A percentile compares a stretch with the other conserved stretches of the same genome.
Evolutionary conservation across 305 asterid genomes (phyloP).

Genomic region (Fraxinus dipetala): DNA sequence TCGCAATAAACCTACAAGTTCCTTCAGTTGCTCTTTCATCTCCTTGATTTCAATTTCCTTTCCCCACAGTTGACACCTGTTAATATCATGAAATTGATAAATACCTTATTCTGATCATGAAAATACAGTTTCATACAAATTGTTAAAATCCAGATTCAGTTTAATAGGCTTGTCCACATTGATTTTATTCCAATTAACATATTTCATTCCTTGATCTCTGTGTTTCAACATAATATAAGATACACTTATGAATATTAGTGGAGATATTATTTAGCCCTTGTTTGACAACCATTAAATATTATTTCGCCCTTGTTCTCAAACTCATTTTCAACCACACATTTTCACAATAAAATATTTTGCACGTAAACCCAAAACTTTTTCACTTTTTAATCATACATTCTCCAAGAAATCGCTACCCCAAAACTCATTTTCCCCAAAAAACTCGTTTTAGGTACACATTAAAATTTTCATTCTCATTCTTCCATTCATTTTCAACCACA

Average conservation of each 20-base stretch:
- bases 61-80: conserved; percentile 92
- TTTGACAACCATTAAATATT: not conserved
- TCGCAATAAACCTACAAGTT: conserved; percentile 71
- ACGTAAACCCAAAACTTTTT: not conserved
- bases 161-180: not conserved
- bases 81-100: conserved; percentile 18
- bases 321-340: not conserved
- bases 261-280: not conserved
- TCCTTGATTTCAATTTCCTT: conserved; percentile 82
- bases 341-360: not conserved
- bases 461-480: no score
- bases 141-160: not conserved
- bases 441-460: no score
- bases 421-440: not conserved
- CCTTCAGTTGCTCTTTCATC: conserved; percentile 93
- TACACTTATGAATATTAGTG: not conserved
- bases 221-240: not conserved
- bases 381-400: not conserved
- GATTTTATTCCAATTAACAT: not conserved
- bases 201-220: not conserved
- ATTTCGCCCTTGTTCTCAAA: not conserved
- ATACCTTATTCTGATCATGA: not conserved
- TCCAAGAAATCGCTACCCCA: not conserved
- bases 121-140: not conserved
- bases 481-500: no score